A percentile compares a stretch with the other conserved stretches of the same genome.
These are phyloP conservation scores for Arachnomyces sp. DNA, from an alignment of 2,329 filamentous ascomycete genomes.

Conservation along the genomic window DNA sequence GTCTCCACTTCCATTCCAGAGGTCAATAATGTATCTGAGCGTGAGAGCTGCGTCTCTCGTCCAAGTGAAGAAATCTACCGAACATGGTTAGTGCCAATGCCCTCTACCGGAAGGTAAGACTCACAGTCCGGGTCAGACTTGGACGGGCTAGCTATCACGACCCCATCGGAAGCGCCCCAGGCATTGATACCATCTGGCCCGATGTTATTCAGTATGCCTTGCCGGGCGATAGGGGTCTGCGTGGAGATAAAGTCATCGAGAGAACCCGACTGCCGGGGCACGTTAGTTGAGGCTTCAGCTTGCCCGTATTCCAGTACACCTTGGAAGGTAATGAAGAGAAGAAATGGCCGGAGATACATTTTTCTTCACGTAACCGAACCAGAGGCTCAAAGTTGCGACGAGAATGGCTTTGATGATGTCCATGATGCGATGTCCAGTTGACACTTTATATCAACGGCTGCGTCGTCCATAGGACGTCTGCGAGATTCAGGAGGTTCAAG, in stretches of 20 bases:
- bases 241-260: constrained; percentile 23
- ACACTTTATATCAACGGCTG: no score
- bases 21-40: constrained; percentile 60
- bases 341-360: no score
- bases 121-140: constrained; percentile 47
- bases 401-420: no score
- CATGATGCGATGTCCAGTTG: no score
- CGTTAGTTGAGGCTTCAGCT: no score
- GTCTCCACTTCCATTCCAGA: constrained; percentile 55
- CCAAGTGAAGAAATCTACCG: constrained; percentile 70
- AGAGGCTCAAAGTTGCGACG: no score
- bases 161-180: constrained; percentile 40
- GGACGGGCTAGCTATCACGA: constrained; percentile 49
- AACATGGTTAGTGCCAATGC: background rate
- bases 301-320: no score
- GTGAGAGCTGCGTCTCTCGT: constrained; percentile 64
- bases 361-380: no score
- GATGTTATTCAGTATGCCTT: constrained; percentile 48
- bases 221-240: constrained; percentile 41
- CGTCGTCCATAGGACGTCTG: no score
- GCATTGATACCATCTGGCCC: constrained; percentile 43
- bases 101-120: constrained; percentile 12
- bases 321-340: no score
- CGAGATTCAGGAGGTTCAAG: no score
- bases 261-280: background rate